Evolutionary conservation across 1,284 basidiomycete genomes (phyloP).

Genomic region (Sporisorium graminicola): DNA sequence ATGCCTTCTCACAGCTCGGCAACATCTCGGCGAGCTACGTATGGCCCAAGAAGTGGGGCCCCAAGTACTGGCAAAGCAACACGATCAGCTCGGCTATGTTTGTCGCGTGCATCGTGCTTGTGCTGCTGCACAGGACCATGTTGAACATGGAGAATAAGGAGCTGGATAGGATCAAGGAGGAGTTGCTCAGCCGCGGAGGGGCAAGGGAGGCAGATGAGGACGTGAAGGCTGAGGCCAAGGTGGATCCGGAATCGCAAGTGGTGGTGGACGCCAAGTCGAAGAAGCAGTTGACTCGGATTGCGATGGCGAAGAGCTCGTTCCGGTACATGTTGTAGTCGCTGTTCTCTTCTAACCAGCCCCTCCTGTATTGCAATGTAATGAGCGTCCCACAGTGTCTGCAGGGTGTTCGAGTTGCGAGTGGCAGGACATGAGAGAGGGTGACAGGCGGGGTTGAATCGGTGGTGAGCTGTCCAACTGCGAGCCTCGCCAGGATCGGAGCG

Average conservation of each 20-base stretch:
- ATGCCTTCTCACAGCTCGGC: constrained; percentile 71
- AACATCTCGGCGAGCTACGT: constrained; percentile 70
- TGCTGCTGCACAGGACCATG: constrained; percentile 44
- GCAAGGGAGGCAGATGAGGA: constrained; percentile 5
- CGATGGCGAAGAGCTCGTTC: constrained; percentile 49
- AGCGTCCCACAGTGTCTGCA: no score
- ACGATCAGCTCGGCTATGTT: constrained; percentile 47
- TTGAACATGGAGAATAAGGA: constrained; percentile 45
- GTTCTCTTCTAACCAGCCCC: background rate
- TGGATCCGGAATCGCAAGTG: constrained; percentile 16
- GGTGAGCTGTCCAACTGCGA: constrained; percentile 4
- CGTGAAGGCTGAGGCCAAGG: background rate
- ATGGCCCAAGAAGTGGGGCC: constrained; percentile 54
- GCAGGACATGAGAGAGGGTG: no score
- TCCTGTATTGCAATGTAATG: background rate
- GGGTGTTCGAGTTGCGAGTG: no score
- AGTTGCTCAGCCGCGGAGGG: background rate
- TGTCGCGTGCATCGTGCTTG: constrained; percentile 45
- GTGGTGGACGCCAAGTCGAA: constrained; percentile 12
- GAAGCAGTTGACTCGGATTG: constrained; percentile 27
- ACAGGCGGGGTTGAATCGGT: background rate
- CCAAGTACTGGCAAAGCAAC: constrained; percentile 58
- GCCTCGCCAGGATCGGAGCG: background rate
- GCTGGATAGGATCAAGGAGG: constrained; percentile 36
- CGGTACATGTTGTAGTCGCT: constrained; percentile 37